Percentiles rank a stretch among this genome's conserved stretches.
Conservation (phyloP, 2,329 filamentous ascomycete genomes). For the Sclerotinia borealis region DNA sequence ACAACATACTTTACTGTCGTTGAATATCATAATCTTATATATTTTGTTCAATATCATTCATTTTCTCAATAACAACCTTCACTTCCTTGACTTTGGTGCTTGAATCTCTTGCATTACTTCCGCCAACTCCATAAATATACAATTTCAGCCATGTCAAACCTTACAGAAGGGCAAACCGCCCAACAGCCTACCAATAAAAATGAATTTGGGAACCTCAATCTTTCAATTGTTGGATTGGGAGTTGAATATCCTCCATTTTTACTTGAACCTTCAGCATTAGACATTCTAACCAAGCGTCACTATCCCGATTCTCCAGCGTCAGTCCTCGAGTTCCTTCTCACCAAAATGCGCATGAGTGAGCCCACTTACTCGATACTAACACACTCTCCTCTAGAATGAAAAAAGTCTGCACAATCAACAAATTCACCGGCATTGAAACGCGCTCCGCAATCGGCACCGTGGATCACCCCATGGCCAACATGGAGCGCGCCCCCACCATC, state of each 20-base stretch:
- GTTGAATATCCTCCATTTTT: conserved; percentile 53
- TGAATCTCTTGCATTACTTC: neutral
- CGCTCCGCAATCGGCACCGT: conserved; percentile 56
- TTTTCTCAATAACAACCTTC: neutral
- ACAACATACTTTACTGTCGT: neutral
- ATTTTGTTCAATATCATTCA: neutral
- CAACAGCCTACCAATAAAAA: conserved; percentile 6
- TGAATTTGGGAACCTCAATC: conserved; percentile 44
- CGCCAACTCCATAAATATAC: neutral
- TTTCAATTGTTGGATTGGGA: conserved; percentile 55
- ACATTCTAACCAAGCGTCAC: conserved; percentile 48
- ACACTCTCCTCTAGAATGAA: conserved; percentile 43
- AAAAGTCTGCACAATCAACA: conserved; percentile 58
- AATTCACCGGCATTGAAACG: conserved; percentile 57
- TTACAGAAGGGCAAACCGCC: neutral
- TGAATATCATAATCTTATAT: neutral
- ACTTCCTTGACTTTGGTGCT: neutral
- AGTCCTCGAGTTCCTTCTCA: conserved; percentile 31
- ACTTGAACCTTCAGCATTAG: conserved; percentile 45
- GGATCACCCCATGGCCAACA: conserved; percentile 56
- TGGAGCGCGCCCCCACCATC: conserved; percentile 47
- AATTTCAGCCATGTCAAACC: neutral
- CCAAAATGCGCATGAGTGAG: no score
- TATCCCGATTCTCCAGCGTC: conserved; percentile 56
- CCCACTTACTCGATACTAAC: neutral